phyloP scores from a whole-genome alignment of 306 rosid species.

The Pterocarpus macrocarpus region DNA sequence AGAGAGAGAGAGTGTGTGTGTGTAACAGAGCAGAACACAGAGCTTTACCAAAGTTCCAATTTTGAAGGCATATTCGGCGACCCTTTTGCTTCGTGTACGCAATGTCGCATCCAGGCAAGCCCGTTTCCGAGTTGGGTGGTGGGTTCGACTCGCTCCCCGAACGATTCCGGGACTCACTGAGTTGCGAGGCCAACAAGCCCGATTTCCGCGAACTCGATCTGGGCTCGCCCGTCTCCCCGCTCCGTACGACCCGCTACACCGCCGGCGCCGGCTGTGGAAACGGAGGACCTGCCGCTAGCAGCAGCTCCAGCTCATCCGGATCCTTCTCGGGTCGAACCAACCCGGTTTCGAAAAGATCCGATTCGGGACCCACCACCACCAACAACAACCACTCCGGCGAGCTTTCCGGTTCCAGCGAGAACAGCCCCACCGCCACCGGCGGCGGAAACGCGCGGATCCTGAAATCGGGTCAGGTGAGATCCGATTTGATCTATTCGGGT shows the following conservation, averaged over 20 bases:
- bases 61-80: slow-evolving; percentile 1
- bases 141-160: slow-evolving; percentile 48
- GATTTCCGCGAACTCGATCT: slow-evolving; percentile 93
- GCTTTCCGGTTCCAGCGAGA: slow-evolving; percentile 87
- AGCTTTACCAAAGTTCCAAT: slow-evolving; percentile 13
- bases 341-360: slow-evolving; percentile 60
- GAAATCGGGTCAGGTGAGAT: slow-evolving; percentile 71
- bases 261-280: slow-evolving; percentile 3
- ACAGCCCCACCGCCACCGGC: slow-evolving; percentile 77
- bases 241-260: slow-evolving; percentile 57
- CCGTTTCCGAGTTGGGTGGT: slow-evolving; percentile 54
- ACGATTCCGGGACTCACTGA: slow-evolving; percentile 71
- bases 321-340: slow-evolving; percentile 77
- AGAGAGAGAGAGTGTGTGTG: neutral
- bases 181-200: slow-evolving; percentile 78
- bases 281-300: slow-evolving; percentile 66
- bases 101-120: slow-evolving; percentile 87
- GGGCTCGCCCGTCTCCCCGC: slow-evolving; percentile 95
- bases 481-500: slow-evolving; percentile 72
- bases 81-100: slow-evolving; percentile 19
- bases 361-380: slow-evolving; percentile 44
- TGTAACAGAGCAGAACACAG: neutral
- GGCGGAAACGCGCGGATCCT: slow-evolving; percentile 46
- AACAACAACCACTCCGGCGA: slow-evolving; percentile 83
- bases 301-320: slow-evolving; percentile 94